These are phyloP conservation scores for Trametes meyenii DNA, from an alignment of 768 basidiomycete genomes.

Conservation along the genomic window DNA sequence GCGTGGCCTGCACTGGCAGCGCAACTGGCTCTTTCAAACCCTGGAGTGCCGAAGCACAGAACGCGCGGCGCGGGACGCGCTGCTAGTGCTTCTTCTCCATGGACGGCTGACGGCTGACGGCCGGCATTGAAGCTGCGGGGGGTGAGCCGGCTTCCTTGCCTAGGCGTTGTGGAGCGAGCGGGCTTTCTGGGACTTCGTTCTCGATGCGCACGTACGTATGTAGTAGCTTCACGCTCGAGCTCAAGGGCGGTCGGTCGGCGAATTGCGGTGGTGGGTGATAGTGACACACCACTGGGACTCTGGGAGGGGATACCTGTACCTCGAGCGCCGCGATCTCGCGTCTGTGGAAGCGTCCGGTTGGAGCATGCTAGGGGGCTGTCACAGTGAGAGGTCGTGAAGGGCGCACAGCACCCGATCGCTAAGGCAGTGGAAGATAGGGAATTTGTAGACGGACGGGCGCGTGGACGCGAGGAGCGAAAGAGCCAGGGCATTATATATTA, in stretches of 20 bases:
- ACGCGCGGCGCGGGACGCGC: background rate
- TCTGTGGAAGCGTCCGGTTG: background rate
- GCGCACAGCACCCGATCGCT: no score
- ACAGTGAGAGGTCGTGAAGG: background rate
- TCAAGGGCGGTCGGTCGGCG: background rate
- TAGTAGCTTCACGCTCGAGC: background rate
- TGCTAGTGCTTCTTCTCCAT: background rate
- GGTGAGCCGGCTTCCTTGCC: background rate
- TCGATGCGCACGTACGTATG: background rate
- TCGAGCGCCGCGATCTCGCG: background rate
- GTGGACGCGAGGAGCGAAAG: background rate
- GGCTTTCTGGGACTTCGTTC: background rate
- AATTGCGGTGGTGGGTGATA: background rate
- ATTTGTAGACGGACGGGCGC: background rate
- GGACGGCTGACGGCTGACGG: background rate
- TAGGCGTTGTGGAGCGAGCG: background rate
- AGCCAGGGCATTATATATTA: conserved; percentile 20
- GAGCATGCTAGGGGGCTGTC: background rate
- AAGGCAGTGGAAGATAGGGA: background rate
- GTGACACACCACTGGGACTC: no score
- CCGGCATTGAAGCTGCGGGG: background rate
- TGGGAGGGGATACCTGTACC: background rate
- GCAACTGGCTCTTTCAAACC: conserved; percentile 2
- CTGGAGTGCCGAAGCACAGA: conserved; percentile 3
- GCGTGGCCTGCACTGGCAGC: background rate